Evolutionary conservation across 23 red algal species (phyloP).

Genomic region (Gracilariopsis chorda): DNA sequence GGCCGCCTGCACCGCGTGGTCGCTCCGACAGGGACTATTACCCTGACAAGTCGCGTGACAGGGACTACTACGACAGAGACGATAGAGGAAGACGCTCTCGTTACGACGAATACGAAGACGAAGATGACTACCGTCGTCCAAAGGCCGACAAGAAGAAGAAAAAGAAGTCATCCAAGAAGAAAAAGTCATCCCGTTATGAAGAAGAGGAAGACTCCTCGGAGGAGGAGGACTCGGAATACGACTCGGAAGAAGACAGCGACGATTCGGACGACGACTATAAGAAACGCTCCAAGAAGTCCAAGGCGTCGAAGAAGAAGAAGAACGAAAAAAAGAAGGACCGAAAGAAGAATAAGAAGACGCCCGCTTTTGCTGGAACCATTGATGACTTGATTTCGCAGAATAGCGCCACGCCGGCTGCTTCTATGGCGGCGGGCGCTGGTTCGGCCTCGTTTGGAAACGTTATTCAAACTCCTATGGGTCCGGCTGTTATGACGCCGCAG

Average conservation of each 20-base stretch:
- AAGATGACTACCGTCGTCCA: conserved; percentile 28
- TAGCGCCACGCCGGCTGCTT: neutral
- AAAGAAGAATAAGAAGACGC: neutral
- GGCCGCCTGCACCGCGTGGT: conserved; percentile 23
- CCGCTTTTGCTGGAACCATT: conserved; percentile 57
- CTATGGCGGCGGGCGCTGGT: conserved; percentile 13
- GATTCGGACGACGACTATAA: conserved; percentile 10
- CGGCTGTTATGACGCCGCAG: conserved; percentile 69
- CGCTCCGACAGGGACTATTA: conserved; percentile 6
- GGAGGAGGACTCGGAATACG: conserved; percentile 6
- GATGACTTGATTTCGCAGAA: conserved; percentile 70
- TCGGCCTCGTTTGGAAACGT: conserved; percentile 54
- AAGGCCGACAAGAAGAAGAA: conserved; percentile 68
- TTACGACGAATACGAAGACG: conserved; percentile 52
- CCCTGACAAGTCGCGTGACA: conserved; percentile 24
- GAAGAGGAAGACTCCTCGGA: conserved; percentile 55
- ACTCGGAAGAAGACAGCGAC: conserved; percentile 35
- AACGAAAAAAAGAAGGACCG: conserved; percentile 39
- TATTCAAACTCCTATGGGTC: conserved; percentile 77
- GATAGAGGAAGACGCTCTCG: conserved; percentile 22
- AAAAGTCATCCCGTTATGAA: conserved; percentile 41
- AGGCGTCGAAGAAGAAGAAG: conserved; percentile 59
- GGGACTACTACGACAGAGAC: conserved; percentile 36
- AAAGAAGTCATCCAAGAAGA: conserved; percentile 67
- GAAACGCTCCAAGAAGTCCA: conserved; percentile 43